These are phyloP conservation scores for Stephania cephalantha DNA, from an alignment of 164 flowering plant species.

Conservation along the genomic window DNA sequence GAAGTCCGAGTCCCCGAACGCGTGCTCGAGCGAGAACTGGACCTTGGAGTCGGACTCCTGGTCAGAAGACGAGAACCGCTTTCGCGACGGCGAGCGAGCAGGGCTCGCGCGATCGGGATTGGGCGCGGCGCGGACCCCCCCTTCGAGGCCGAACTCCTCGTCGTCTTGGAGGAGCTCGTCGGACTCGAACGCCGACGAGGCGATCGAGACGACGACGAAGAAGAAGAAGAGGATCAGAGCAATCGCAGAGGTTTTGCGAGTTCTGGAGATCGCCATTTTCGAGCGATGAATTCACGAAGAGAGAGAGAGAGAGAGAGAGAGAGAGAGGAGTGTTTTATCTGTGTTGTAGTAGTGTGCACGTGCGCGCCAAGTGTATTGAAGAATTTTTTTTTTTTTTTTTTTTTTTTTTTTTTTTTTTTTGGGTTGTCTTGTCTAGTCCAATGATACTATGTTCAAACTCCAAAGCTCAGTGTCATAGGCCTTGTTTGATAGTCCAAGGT, in stretches of 20 bases:
- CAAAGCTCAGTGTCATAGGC: too few species aligned
- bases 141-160: constrained; percentile 72
- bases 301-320: neutral
- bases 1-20: constrained; percentile 83
- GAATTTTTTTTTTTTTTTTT: too few species aligned
- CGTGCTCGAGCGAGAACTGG: constrained; percentile 78
- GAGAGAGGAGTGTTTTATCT: neutral
- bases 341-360: neutral
- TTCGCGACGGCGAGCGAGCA: constrained; percentile 19
- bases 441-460: too few species aligned
- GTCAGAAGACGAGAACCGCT: constrained; percentile 33
- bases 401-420: too few species aligned
- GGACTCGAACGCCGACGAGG: constrained; percentile 54
- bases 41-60: constrained; percentile 72
- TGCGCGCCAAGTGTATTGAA: neutral
- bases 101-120: constrained; percentile 22
- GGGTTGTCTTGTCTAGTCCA: too few species aligned
- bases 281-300: neutral
- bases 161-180: constrained; percentile 86
- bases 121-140: constrained; percentile 20
- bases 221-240: neutral
- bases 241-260: neutral
- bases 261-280: neutral
- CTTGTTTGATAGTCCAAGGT: too few species aligned
- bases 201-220: constrained; percentile 9